These are phyloP conservation scores for Berkeleyomyces basicola DNA, from an alignment of 2,329 filamentous ascomycete species.

Conservation along the genomic window DNA sequence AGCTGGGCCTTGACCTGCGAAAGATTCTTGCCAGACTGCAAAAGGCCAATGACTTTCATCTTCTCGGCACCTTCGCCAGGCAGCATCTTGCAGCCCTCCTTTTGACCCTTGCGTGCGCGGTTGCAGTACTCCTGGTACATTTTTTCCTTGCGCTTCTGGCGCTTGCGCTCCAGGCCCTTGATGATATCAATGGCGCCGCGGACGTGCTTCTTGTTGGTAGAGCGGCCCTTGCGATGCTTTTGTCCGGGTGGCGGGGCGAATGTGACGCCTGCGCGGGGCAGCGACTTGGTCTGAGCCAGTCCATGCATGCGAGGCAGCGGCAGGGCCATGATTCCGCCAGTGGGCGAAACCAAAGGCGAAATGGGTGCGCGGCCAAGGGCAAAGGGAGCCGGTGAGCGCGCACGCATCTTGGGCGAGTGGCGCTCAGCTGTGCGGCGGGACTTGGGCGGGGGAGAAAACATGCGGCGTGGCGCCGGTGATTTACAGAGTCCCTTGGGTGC, in stretches of 20 bases:
- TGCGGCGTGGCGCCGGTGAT: conserved; percentile 24
- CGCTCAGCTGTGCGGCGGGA: conserved; percentile 12
- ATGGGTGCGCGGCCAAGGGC: conserved; percentile 49
- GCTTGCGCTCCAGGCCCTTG: conserved; percentile 88
- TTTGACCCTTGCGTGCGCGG: conserved; percentile 54
- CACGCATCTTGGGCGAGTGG: conserved; percentile 21
- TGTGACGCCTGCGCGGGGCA: conserved; percentile 62
- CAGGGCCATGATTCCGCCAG: conserved; percentile 28
- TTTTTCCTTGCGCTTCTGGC: conserved; percentile 83
- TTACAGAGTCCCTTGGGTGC: conserved; percentile 24
- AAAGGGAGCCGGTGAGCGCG: conserved; percentile 34
- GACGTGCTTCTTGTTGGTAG: conserved; percentile 42
- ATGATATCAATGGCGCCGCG: conserved; percentile 96
- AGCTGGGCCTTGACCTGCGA: conserved; percentile 18
- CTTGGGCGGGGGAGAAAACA: conserved; percentile 24
- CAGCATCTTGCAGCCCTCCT: conserved; percentile 46
- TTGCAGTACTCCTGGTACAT: conserved; percentile 79
- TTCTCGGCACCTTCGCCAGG: conserved; percentile 81
- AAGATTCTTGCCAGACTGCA: conserved; percentile 67
- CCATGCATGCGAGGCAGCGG: background rate
- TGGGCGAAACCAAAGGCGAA: conserved; percentile 52
- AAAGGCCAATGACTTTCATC: conserved; percentile 67
- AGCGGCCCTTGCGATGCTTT: conserved; percentile 29
- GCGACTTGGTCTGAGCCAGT: conserved; percentile 49
- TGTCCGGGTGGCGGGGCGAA: conserved; percentile 28